Percentiles rank a stretch among this genome's conserved stretches.
These are phyloP conservation scores for Candida endomychidarum DNA, from an alignment of 805 yeast species.

Conservation along the genomic window DNA sequence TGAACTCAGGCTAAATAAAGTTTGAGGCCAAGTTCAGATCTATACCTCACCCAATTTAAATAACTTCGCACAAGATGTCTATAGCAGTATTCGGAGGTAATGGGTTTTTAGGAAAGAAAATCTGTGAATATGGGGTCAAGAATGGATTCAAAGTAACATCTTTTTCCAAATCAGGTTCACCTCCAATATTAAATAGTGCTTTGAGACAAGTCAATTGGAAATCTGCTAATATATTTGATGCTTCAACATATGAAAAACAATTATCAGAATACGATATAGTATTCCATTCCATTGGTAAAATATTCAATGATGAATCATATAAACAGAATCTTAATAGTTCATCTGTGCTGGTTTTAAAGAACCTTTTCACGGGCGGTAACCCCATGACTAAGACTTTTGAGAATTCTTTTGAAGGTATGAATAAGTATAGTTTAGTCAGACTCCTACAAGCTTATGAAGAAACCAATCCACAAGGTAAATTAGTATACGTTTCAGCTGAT, in stretches of 20 bases:
- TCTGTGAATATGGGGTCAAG: slow-evolving; percentile 66
- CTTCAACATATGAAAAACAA: slow-evolving; percentile 51
- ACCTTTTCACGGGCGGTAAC: slow-evolving; percentile 50
- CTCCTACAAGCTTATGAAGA: slow-evolving; percentile 40
- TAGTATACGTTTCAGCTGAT: slow-evolving; percentile 83
- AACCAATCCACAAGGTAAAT: slow-evolving; percentile 8
- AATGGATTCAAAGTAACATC: slow-evolving; percentile 69
- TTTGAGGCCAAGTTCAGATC: too few relatives aligned
- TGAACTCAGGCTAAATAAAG: too few relatives aligned
- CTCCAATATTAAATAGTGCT: slow-evolving; percentile 50
- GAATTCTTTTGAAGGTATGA: slow-evolving; percentile 60
- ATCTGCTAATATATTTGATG: slow-evolving; percentile 66
- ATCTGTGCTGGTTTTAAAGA: slow-evolving; percentile 8
- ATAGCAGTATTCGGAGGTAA: slow-evolving; percentile 81
- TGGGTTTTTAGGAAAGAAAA: slow-evolving; percentile 71
- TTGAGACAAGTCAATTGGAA: slow-evolving; percentile 62
- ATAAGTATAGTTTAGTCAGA: slow-evolving; percentile 65
- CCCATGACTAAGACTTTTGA: slow-evolving; percentile 54
- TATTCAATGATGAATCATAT: slow-evolving; percentile 68
- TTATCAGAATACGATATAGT: slow-evolving; percentile 59
- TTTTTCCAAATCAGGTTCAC: slow-evolving; percentile 62
- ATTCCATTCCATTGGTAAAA: slow-evolving; percentile 79
- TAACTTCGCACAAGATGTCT: slow-evolving; percentile 19
- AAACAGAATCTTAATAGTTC: slow-evolving; percentile 50
- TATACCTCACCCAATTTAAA: neutral